phyloP scores from a whole-genome alignment of 2,329 filamentous ascomycete genomes.

The Truncatella angustata region DNA sequence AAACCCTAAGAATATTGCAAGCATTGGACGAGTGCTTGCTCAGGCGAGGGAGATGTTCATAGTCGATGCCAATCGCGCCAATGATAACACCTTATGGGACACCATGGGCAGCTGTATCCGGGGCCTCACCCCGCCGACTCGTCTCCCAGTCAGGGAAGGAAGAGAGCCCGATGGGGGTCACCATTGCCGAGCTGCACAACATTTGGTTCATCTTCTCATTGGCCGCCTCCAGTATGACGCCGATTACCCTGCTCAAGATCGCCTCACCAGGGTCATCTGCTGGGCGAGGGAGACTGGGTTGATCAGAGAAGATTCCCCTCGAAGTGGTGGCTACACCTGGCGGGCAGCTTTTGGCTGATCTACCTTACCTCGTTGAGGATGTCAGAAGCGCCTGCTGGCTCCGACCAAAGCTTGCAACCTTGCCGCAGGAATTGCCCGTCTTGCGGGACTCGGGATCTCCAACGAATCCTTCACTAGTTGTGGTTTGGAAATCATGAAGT shows the following conservation, averaged over 20 bases:
- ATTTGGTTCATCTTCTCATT: slow-evolving; percentile 8
- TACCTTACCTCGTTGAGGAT: slow-evolving; percentile 8
- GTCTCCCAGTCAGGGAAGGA: not conserved
- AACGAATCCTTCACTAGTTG: slow-evolving; percentile 5
- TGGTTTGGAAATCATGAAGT: slow-evolving; percentile 7
- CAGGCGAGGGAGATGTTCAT: slow-evolving; percentile 9
- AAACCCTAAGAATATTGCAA: too few relatives aligned
- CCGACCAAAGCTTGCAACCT: slow-evolving; percentile 1
- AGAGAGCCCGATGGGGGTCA: slow-evolving; percentile 2
- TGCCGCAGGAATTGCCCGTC: slow-evolving; percentile 8
- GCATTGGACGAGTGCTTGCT: too few relatives aligned
- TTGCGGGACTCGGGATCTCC: slow-evolving; percentile 4
- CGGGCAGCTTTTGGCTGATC: slow-evolving; percentile 9
- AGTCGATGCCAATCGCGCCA: slow-evolving; percentile 7
- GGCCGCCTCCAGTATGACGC: slow-evolving; percentile 7
- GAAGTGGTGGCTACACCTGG: not conserved
- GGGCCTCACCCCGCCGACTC: not conserved
- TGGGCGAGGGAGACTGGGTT: slow-evolving; percentile 2
- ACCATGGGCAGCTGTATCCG: slow-evolving; percentile 9
- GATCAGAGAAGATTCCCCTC: not conserved
- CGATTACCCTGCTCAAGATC: slow-evolving; percentile 10
- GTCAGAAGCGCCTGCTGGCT: slow-evolving; percentile 4
- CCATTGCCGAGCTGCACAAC: slow-evolving; percentile 7
- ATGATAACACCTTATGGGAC: slow-evolving; percentile 11
- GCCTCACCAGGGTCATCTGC: slow-evolving; percentile 4